A percentile compares a stretch with the other conserved stretches of the same genome.
Evolutionary conservation across 1,284 basidiomycete species (phyloP).

Genomic region (Papiliotrema terrestris): DNA sequence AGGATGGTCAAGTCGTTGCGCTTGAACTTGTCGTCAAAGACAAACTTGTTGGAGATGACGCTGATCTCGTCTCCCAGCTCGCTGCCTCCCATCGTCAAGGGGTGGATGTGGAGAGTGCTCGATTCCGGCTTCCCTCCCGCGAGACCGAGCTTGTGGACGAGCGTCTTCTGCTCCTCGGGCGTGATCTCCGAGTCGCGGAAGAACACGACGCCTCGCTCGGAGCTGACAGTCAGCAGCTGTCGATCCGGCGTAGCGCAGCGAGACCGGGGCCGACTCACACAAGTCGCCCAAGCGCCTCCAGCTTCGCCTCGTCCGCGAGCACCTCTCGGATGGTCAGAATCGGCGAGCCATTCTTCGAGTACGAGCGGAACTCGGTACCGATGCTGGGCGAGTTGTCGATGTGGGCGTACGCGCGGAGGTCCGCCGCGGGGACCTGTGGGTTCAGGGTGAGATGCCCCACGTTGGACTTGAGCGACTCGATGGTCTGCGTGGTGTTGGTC

Average conservation of each 20-base stretch:
- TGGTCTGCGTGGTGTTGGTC: slow-evolving; percentile 1
- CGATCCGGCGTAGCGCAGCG: too few species aligned
- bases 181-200: slow-evolving; percentile 56
- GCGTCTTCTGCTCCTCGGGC: slow-evolving; percentile 52
- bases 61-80: slow-evolving; percentile 37
- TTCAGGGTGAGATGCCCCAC: slow-evolving; percentile 3
- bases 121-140: slow-evolving; percentile 59
- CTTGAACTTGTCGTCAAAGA: slow-evolving; percentile 25
- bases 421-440: not conserved
- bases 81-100: slow-evolving; percentile 55
- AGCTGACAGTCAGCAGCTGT: slow-evolving; percentile 21
- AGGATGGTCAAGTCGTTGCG: slow-evolving; percentile 15
- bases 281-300: slow-evolving; percentile 33
- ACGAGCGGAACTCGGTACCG: slow-evolving; percentile 47
- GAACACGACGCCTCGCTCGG: slow-evolving; percentile 68
- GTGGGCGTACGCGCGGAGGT: slow-evolving; percentile 21
- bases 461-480: slow-evolving; percentile 11
- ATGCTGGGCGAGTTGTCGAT: slow-evolving; percentile 39
- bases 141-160: slow-evolving; percentile 56
- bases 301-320: slow-evolving; percentile 23
- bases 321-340: slow-evolving; percentile 26
- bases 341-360: slow-evolving; percentile 20
- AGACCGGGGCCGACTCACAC: slow-evolving; percentile 30
- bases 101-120: slow-evolving; percentile 62
- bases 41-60: slow-evolving; percentile 27